A percentile compares a stretch with the other conserved stretches of the same genome.
Conservation (phyloP, 257 asterid genomes). For the Scutellaria baicalensis region DNA sequence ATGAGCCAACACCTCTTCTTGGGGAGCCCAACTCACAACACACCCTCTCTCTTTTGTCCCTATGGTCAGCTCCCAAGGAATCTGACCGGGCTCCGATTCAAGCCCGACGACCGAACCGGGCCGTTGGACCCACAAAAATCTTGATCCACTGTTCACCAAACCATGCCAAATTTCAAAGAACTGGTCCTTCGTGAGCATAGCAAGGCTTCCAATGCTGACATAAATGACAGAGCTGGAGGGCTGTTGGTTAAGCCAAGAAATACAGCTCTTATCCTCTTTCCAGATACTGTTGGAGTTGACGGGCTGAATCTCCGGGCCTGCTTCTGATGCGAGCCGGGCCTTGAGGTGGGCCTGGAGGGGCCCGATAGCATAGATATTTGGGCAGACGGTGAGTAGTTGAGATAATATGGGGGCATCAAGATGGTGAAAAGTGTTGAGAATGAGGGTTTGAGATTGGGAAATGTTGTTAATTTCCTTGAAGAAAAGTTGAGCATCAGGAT, state of each 20-base stretch:
- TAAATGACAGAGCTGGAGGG: slow-evolving; percentile 37
- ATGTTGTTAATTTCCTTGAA: not conserved
- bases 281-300: slow-evolving; percentile 24
- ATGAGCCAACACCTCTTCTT: not conserved
- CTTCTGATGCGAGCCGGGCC: not conserved
- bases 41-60: not conserved
- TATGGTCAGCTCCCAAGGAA: not conserved
- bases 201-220: slow-evolving; percentile 9
- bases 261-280: slow-evolving; percentile 43
- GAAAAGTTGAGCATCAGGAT: slow-evolving; percentile 18
- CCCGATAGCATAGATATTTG: slow-evolving; percentile 45
- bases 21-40: not conserved
- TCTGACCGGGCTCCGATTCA: not conserved
- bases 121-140: not conserved
- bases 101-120: not conserved
- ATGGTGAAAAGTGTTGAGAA: slow-evolving; percentile 55
- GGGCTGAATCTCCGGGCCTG: not conserved
- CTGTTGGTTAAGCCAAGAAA: slow-evolving; percentile 1
- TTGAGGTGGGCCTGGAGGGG: slow-evolving; percentile 52
- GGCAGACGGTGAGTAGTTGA: slow-evolving; percentile 26
- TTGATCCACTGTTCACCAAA: not conserved
- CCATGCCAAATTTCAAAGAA: not conserved
- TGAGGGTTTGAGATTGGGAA: slow-evolving; percentile 36
- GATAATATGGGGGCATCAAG: slow-evolving; percentile 35
- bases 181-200: not conserved